Base-by-base conservation (phyloP, 176 grass and related monocot genomes). In the Musa troglodytarum region DNA sequence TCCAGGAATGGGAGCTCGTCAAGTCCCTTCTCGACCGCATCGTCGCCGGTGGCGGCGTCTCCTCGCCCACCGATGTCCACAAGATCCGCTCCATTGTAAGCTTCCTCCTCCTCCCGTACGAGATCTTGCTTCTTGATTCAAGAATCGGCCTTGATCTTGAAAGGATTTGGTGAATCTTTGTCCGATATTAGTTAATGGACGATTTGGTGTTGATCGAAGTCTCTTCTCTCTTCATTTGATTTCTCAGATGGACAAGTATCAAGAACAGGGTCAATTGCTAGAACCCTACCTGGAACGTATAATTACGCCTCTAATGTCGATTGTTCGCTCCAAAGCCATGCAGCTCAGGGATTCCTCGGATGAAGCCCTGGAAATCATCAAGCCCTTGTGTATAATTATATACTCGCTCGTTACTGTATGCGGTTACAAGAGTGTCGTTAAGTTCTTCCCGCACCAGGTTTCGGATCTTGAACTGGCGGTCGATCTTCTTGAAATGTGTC, bases 381-480 rank as follows among this genome's bases (percentile, higher is more conserved):
- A 91, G 80, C 95, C 95, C 71, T 50, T 98, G 57, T 91, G 90
- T 86, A 98, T 98, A 61, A 89, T 98, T 68, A 93, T 98, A 29
- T 98, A 94, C 78, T 84, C 95, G 9, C 82, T 93, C 17, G 88
- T 98, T 54, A 98, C 86, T 49, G 86, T 98, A 10, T 98, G 86
- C 2, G 95, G 95, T 52, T 94, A 98, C 83, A 98, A 98, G 72
- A 93, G 84, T 8, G 78, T 94, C 23, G 84, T 91, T 81, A 92
- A 85, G 63, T 98, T 98, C 88, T 98, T 98, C 73, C 95, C 90
- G 10, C 95, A 93, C 26, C 95, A 98, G 78, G 95, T 98, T 63
- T 94, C 90, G 24, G 95, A 98, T 85, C 95, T 98, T 78, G 95
- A 98, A 73, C 78, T 84, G 57, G 86, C 90, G 1, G 90, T 93